Conservation (phyloP, 495 filamentous ascomycete genomes). For the Rhypophila decipiens region DNA sequence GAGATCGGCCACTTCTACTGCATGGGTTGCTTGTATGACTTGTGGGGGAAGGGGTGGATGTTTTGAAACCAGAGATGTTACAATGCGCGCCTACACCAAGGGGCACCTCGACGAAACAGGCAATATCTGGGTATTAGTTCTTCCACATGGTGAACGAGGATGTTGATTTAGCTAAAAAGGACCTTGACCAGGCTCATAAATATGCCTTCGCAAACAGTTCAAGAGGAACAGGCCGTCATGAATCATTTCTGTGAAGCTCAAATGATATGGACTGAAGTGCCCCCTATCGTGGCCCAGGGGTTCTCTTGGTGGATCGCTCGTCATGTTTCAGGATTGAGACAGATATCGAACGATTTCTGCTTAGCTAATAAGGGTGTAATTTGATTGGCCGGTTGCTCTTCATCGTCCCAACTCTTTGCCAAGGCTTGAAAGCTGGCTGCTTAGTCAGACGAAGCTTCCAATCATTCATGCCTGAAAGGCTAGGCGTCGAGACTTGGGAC, state of each 20-base stretch:
- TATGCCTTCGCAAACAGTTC: too few species aligned
- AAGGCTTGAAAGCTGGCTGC: too few species aligned
- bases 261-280: neutral
- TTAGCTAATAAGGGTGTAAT: slow-evolving; percentile 1
- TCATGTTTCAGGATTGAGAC: slow-evolving; percentile 8
- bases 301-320: too few species aligned
- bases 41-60: neutral
- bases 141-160: too few species aligned
- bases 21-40: slow-evolving; percentile 6
- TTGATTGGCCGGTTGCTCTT: neutral
- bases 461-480: slow-evolving; percentile 1
- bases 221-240: too few species aligned
- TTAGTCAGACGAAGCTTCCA: too few species aligned
- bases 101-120: too few species aligned
- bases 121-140: too few species aligned
- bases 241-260: slow-evolving; percentile 1
- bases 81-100: slow-evolving; percentile 13
- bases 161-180: too few species aligned
- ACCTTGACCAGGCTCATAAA: too few species aligned
- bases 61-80: slow-evolving; percentile 23
- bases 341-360: slow-evolving; percentile 7
- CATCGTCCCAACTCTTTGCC: too few species aligned
- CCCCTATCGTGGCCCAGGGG: slow-evolving; percentile 1
- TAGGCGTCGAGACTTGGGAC: neutral
- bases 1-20: too few species aligned